Base-by-base conservation (phyloP, 257 asterid species). In the Petrea volubilis region DNA sequence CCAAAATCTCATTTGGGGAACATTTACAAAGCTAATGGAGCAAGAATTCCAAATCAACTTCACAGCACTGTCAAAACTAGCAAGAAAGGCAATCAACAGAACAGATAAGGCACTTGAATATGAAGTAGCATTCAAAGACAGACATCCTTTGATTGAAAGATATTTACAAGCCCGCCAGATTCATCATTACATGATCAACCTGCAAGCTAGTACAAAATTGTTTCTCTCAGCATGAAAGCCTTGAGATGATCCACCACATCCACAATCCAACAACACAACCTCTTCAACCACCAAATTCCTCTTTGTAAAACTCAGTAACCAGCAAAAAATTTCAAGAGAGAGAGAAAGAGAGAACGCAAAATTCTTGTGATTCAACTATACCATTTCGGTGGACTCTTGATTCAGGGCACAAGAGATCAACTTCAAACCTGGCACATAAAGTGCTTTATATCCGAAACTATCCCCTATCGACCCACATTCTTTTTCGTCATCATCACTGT, bases 401-500 rank as follows among this genome's bases (percentile, higher is more conserved):
- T 90, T 93, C 74, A 85, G 81, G 31, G 41, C 41, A 78, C 98
- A 88, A 3, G 70, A 21, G 3, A 83, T 65, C 27, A 71, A 44
- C 27, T 58, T 75, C 27, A 83, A 63, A 51, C 79, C 78, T 18
- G 86, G 81, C 27, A 61, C 40, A 74, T 52, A 40, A 33, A 86
- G 77, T 13, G 96, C 88, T 64, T 43, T 67, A 49, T 83, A 67
- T 40, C 96, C 96, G 44, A 86, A 84, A 66, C 78, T 55, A 60
- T 65, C 86, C n/a, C 98, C 97, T 12, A 90, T 72, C n/a, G 80
- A 64, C 20, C 96, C 97, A 69, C 85, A 79, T 24, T 75, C 85
- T 33, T 70, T 85, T 60, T 90, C 97, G 44, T 92, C 97, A 82
- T 90, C 95, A 78, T 92, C 98, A 77, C 98, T 92, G 52, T 92